Evolutionary conservation across 441 rosid species (phyloP), one percentile per base, ranked within the genome.

Genomic region (Brassica balearica): DNA sequence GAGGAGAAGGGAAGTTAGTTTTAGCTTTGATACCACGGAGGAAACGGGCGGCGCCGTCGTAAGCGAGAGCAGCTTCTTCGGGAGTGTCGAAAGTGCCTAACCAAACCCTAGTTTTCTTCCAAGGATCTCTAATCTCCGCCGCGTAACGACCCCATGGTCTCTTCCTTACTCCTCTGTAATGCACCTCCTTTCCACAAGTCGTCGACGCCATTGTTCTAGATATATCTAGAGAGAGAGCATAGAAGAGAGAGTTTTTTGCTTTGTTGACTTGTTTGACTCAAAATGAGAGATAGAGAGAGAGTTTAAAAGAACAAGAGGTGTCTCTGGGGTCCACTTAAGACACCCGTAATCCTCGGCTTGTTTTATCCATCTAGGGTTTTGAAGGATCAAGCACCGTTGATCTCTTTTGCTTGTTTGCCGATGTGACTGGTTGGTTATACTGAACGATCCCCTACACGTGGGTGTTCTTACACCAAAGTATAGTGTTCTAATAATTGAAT

Each of bases 91-190:
- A 95, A 68, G 99, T 95, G 29, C 98, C 99, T 72, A 95, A 80
- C 99, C 99, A 95, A 63, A 95, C 96, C 72, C 99, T 82, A 5
- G 97, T 89, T 77, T 95, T 95, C 87, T 93, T 95, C 97, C 98
- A 93, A 0, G 99, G 99, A 84, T 95, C 99, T 19, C 99, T 91
- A 71, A 95, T 95, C 86, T 95, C 99, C 0, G 99, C 99, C 0
- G 99, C 98, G 84, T 91, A 95, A 17, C 99, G 91, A 3, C 99
- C 99, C 99, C 99, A 93, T 5, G 98, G 99, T 81, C 99, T 81
- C 92, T 95, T 95, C 58, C 99, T 60, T 9, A 95, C 99, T 12
- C 99, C 99, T 60, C 97, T 82, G 89, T 91, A 93, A 84, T 93
- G 99, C 22, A 89, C 97, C 71, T 90, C 96, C 4, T 71, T 73